phyloP scores from a whole-genome alignment of 2,329 filamentous ascomycete genomes.

The Ophiocordyceps camponoti-leonardi region DNA sequence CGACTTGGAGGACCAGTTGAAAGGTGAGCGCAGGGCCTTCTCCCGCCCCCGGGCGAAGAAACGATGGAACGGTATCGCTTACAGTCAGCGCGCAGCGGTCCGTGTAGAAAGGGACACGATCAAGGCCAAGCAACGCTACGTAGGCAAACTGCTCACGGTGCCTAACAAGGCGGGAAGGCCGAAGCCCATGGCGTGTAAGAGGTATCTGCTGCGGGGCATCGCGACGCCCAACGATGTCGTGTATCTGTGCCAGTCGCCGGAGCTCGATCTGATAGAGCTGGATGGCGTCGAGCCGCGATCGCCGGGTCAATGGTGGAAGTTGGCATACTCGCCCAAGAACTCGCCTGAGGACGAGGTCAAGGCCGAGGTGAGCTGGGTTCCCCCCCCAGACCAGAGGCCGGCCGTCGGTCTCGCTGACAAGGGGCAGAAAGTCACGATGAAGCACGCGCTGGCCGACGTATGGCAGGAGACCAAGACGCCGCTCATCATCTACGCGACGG shows the following conservation, averaged over 20 bases:
- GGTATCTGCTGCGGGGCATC: conserved; percentile 33
- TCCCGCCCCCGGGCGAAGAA: background rate
- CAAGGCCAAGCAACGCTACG: conserved; percentile 17
- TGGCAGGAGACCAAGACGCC: conserved; percentile 29
- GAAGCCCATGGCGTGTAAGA: conserved; percentile 22
- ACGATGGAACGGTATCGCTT: background rate
- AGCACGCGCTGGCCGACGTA: conserved; percentile 26
- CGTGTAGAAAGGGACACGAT: conserved; percentile 14
- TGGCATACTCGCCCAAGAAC: conserved; percentile 21
- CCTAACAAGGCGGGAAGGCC: conserved; percentile 19
- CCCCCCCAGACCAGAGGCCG: too few species aligned
- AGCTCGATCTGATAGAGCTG: conserved; percentile 24
- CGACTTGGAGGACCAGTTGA: conserved; percentile 15
- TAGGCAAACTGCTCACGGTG: conserved; percentile 20
- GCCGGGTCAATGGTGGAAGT: conserved; percentile 38
- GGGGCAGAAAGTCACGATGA: conserved; percentile 27
- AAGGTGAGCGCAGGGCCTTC: conserved; percentile 13
- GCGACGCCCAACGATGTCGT: conserved; percentile 26
- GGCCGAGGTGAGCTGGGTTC: conserved; percentile 25
- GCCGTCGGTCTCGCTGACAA: background rate
- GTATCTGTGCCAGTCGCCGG: conserved; percentile 30
- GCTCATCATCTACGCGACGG: conserved; percentile 35
- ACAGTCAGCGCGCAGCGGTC: conserved; percentile 8
- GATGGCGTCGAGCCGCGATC: conserved; percentile 14
- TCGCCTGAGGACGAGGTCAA: conserved; percentile 19